Conservation (phyloP, 208 protist genomes). For the Naegleria lovaniensis region DNA sequence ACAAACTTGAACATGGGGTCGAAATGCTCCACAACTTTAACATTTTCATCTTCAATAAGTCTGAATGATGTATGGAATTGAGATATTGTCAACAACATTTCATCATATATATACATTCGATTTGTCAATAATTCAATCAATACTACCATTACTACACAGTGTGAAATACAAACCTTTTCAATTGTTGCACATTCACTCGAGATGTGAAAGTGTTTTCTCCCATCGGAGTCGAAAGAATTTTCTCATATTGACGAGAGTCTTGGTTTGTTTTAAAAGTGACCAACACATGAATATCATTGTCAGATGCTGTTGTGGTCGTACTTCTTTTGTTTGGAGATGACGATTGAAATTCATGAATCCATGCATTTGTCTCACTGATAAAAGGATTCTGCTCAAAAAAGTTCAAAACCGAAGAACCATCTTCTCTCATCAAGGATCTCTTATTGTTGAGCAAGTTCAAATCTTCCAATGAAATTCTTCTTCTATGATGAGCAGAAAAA, state of each 20-base stretch:
- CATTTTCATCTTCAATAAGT: background rate
- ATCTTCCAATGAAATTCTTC: background rate
- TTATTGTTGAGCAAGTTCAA: background rate
- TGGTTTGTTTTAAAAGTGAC: background rate
- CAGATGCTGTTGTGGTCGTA: background rate
- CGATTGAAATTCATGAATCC: background rate
- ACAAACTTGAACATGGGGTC: background rate
- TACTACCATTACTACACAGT: background rate
- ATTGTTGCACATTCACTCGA: background rate
- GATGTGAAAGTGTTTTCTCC: background rate
- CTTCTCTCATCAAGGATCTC: background rate
- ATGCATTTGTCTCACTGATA: background rate
- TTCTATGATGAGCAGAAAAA: background rate
- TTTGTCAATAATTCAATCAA: background rate
- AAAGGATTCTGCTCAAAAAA: background rate
- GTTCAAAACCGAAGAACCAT: background rate
- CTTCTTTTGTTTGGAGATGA: background rate
- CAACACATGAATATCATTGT: background rate
- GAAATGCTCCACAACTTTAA: background rate
- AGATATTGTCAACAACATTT: too few relatives aligned
- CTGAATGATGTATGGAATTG: too few relatives aligned
- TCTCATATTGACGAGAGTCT: background rate
- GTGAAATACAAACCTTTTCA: background rate
- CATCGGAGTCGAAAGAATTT: background rate
- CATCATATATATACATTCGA: too few relatives aligned